These are phyloP conservation scores for Geotrichum carabidarum DNA, from an alignment of 1,139 yeast genomes.

Conservation along the genomic window DNA sequence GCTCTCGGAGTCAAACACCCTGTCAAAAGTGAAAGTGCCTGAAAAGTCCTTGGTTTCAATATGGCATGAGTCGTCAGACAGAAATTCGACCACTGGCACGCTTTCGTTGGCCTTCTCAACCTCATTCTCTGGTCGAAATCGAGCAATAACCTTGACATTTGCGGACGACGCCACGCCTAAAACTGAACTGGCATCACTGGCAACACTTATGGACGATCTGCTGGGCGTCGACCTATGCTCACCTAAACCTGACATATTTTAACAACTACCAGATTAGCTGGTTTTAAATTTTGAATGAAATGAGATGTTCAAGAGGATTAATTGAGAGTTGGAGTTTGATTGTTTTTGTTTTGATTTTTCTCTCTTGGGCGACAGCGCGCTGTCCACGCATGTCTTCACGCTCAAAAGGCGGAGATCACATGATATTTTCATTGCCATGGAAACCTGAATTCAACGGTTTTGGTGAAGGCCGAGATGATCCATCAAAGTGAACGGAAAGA, in stretches of 20 bases:
- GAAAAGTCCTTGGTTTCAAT: conserved; percentile 43
- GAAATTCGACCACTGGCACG: conserved; percentile 48
- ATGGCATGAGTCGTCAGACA: conserved; percentile 27
- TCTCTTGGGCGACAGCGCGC: too few species aligned
- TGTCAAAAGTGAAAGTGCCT: conserved; percentile 57
- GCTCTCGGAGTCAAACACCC: conserved; percentile 51
- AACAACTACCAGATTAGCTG: not conserved
- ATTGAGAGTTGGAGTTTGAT: too few species aligned
- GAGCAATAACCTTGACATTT: conserved; percentile 56
- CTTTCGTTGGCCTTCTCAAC: conserved; percentile 7
- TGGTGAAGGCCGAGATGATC: too few species aligned
- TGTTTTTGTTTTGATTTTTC: too few species aligned
- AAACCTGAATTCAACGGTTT: too few species aligned
- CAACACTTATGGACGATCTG: conserved; percentile 8
- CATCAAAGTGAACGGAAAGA: not conserved
- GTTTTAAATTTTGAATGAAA: not conserved
- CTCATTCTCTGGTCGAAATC: conserved; percentile 50
- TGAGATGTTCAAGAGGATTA: not conserved
- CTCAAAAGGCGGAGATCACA: too few species aligned
- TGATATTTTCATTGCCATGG: too few species aligned
- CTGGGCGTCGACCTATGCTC: conserved; percentile 16
- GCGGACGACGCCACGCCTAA: conserved; percentile 2
- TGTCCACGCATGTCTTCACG: too few species aligned
- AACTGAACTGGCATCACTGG: conserved; percentile 3
- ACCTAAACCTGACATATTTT: conserved; percentile 6